Evolutionary conservation across 345 rosid genomes (phyloP), one percentile per base, ranked within the genome.

Genomic region (Corchorus capsularis): DNA sequence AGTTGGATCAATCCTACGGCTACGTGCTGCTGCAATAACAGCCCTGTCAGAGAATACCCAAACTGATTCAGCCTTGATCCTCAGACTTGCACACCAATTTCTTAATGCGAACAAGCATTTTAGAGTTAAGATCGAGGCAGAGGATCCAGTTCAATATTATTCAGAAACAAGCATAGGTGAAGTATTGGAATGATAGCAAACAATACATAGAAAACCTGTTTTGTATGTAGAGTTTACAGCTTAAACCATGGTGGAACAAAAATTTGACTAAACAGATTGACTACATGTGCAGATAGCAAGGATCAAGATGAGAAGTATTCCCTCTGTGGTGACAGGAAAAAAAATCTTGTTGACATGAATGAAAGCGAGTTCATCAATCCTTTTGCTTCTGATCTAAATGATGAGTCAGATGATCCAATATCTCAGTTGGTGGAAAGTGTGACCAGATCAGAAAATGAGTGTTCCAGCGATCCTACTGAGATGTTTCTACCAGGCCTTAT

Each of bases 1-100:
- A 1, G 89, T 90, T 82, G 92, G 97, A 87, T 90, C 99, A 5
- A 77, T 95, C 75, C 84, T 89, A 55, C 91, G 92, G 73, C 98
- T 95, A 71, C 96, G 91, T 63, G 97, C 89, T 60, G 90, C 96
- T 65, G 92, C 97, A 46, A 79, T 95, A 60, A 91, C 75, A 77
- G 91, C 97, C 63, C 81, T 95, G 64, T 81, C 97, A 47, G 89
- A 93, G 77, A 91, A 93, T 77, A 77, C 88, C 8, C 82, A 82
- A 78, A 79, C 97, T 16, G 93, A 95, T 71, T 78, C 89, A 4
- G 81, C 94, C 71, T 77, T 88, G 76, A 81, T 90, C 79, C 82
- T 80, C 57, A 87, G 92, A 84, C 94, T 93, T 8, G 96, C 96
- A 39, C 89, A 85, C 47, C 93, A 84, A 72, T 91, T 95, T 83